Base-by-base conservation (phyloP, 2,329 filamentous ascomycete species). In the Aspergillus sp. region DNA sequence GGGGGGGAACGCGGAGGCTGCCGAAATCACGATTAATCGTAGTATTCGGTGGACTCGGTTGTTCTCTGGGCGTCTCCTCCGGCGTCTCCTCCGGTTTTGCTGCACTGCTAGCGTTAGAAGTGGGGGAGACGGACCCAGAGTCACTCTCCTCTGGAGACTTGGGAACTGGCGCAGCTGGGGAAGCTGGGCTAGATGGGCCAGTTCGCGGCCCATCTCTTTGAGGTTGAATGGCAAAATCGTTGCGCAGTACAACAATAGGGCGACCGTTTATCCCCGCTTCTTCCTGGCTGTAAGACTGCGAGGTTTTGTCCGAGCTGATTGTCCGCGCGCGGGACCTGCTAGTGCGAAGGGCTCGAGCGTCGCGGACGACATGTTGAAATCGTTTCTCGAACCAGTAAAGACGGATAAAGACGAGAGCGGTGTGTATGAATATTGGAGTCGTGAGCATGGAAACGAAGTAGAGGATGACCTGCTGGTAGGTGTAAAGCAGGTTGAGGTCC, bases 321-420 rank as follows among this genome's bases (percentile, higher is more conserved):
- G 77, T 82, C 55, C 78, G 78, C 76, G 70, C 88, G 76, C 77
- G 85, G 75, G 69, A 90, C 77, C 79, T 86, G 79, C 75, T 89
- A 54, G 83, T 82, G 54, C 93, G 85, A 53, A 87, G 79, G 44
- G 78, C 80, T 55, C 86, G 85, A 1, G 90, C 87, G 66, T 96
- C 90, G 35, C 82, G 82, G 14, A 90, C 92, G 63, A 96, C 84
- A 66, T 90, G 83, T 70, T 96, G 90, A 71, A 99, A 98, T 7
- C 93, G 86, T 75, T 96, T 96, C 75, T 99, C 93, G 71, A 99
- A 99, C 93, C 93, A 99, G 76, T 96, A 97, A 2, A 99, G 80
- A 24, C 95, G 89, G 14, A 98, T 82, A 66, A 96, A 93, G 7
- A 99, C 95, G 45, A 99, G 91, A 45, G 86, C 89, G 2, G 90